Evolutionary conservation across 768 basidiomycete species (phyloP).

Genomic region (Boletellus ananiceps): DNA sequence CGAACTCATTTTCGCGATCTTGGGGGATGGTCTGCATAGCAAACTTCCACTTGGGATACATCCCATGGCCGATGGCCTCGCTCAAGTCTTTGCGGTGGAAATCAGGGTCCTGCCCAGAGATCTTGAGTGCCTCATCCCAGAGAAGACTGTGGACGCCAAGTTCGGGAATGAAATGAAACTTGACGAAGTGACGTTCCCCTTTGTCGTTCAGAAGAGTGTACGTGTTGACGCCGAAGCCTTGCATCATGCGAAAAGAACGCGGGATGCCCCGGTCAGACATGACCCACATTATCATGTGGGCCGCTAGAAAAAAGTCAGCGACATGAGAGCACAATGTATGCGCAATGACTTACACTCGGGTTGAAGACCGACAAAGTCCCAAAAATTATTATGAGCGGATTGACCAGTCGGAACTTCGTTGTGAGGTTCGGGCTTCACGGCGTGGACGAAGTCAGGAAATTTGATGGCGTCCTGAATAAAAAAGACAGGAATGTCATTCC

Average conservation of each 20-base stretch:
- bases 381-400: slow-evolving; percentile 78
- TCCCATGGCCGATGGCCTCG: slow-evolving; percentile 73
- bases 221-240: slow-evolving; percentile 86
- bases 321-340: not conserved
- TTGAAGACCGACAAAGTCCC: slow-evolving; percentile 75
- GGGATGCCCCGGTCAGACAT: slow-evolving; percentile 86
- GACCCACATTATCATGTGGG: slow-evolving; percentile 79
- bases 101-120: slow-evolving; percentile 82
- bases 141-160: slow-evolving; percentile 78
- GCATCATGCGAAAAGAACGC: slow-evolving; percentile 84
- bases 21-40: slow-evolving; percentile 63
- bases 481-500: slow-evolving; percentile 81
- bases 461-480: slow-evolving; percentile 80
- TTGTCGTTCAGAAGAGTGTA: slow-evolving; percentile 66
- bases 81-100: slow-evolving; percentile 84
- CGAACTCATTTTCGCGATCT: slow-evolving; percentile 72
- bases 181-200: slow-evolving; percentile 76
- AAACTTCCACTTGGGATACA: slow-evolving; percentile 74
- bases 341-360: slow-evolving; percentile 46
- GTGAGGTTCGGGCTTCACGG: slow-evolving; percentile 81
- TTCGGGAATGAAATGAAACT: slow-evolving; percentile 81
- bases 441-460: slow-evolving; percentile 83
- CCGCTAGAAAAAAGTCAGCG: slow-evolving; percentile 36
- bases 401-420: slow-evolving; percentile 74
- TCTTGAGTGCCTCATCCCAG: slow-evolving; percentile 90